These are phyloP conservation scores for Garcileccinum viscosum DNA, from an alignment of 1,284 basidiomycete genomes.

Conservation along the genomic window DNA sequence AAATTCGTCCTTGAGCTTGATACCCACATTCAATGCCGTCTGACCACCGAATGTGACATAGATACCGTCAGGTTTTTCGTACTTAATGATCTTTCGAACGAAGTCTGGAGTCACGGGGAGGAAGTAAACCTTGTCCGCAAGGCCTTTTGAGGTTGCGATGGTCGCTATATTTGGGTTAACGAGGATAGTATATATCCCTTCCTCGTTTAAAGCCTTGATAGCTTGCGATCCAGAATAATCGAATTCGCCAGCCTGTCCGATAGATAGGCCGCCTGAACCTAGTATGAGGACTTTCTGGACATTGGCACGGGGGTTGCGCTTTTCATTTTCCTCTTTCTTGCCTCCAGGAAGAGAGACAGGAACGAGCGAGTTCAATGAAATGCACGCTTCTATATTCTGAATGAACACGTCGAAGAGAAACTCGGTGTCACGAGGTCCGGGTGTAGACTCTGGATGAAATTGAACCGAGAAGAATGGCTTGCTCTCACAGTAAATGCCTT, in stretches of 20 bases:
- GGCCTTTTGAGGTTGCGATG: slow-evolving; percentile 95
- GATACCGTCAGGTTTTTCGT: slow-evolving; percentile 98
- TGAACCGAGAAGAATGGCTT: slow-evolving; percentile 99
- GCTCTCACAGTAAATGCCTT: slow-evolving; percentile 93
- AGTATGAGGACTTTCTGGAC: slow-evolving; percentile 96
- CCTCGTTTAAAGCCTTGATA: slow-evolving; percentile 98
- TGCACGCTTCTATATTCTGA: slow-evolving; percentile 82
- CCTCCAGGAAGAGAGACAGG: slow-evolving; percentile 91
- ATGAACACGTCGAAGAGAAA: slow-evolving; percentile 99
- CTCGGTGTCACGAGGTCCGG: slow-evolving; percentile 98
- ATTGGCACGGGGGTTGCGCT: slow-evolving; percentile 74
- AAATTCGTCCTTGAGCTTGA: slow-evolving; percentile 98
- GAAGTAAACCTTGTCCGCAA: slow-evolving; percentile 99
- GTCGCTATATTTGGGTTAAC: slow-evolving; percentile 99
- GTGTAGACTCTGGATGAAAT: slow-evolving; percentile 98
- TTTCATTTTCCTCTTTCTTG: slow-evolving; percentile 82
- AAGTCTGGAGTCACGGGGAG: slow-evolving; percentile 98
- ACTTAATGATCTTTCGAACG: slow-evolving; percentile 96
- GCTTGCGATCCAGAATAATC: slow-evolving; percentile 99
- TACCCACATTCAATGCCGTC: slow-evolving; percentile 96
- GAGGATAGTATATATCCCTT: slow-evolving; percentile 98
- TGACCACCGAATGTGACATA: slow-evolving; percentile 99
- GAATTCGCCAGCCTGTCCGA: slow-evolving; percentile 99
- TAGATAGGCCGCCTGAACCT: slow-evolving; percentile 97
- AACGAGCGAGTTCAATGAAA: slow-evolving; percentile 67